A percentile compares a stretch with the other conserved stretches of the same genome.
phyloP scores from a whole-genome alignment of 2,329 filamentous ascomycete genomes.

The Chrysoporthe austroafricana region DNA sequence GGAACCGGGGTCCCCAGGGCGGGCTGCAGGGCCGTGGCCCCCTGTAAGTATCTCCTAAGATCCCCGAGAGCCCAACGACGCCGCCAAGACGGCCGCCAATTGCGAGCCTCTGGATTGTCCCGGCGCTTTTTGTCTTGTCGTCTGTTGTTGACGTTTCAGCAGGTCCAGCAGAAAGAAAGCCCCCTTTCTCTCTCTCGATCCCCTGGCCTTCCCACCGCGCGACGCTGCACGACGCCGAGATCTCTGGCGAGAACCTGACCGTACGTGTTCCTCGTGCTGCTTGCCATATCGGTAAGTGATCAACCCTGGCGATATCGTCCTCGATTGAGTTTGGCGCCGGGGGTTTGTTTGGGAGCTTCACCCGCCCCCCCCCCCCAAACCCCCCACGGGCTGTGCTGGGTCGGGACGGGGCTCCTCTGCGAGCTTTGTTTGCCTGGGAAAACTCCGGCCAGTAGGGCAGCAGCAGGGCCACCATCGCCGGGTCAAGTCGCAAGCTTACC shows the following conservation, averaged over 20 bases:
- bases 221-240: too few relatives aligned
- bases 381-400: too few relatives aligned
- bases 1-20: not conserved
- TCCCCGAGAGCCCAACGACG: not conserved
- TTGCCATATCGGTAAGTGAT: not conserved
- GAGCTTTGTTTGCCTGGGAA: slow-evolving; percentile 16
- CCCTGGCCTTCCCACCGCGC: not conserved
- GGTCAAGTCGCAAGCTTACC: not conserved
- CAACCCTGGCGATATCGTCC: not conserved
- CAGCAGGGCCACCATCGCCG: slow-evolving; percentile 16
- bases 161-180: not conserved
- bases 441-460: slow-evolving; percentile 14
- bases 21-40: not conserved
- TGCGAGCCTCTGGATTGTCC: slow-evolving; percentile 1
- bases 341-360: slow-evolving; percentile 5
- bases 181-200: not conserved
- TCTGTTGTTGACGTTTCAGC: not conserved
- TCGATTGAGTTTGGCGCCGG: slow-evolving; percentile 9
- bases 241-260: too few relatives aligned
- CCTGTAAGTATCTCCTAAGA: not conserved
- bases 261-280: too few relatives aligned
- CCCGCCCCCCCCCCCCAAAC: not conserved
- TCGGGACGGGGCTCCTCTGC: slow-evolving; percentile 1
- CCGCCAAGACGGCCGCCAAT: not conserved
- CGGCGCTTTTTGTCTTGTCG: not conserved